phyloP scores from a whole-genome alignment of 768 basidiomycete genomes.

The Crassisporium funariophilum region DNA sequence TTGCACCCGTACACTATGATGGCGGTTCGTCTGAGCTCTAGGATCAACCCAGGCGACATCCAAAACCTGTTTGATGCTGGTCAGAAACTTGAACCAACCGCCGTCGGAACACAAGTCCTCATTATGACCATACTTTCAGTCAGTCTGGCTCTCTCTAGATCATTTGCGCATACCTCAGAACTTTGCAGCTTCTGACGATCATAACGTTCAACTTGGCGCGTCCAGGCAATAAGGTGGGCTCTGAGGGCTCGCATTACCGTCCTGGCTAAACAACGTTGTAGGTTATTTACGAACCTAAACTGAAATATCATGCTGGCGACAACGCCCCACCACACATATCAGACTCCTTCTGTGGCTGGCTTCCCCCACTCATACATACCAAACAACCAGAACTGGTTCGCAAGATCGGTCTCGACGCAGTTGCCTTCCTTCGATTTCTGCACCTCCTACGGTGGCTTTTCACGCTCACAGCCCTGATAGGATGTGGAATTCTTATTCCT shows the following conservation, averaged over 20 bases:
- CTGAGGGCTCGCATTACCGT: background rate
- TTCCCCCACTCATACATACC: constrained; percentile 69
- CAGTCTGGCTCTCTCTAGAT: constrained; percentile 20
- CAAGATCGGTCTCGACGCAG: constrained; percentile 81
- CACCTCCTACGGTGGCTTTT: constrained; percentile 71
- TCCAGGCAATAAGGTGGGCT: constrained; percentile 70
- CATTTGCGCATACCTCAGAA: constrained; percentile 53
- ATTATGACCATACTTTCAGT: constrained; percentile 62
- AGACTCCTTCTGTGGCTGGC: constrained; percentile 76
- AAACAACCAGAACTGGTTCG: constrained; percentile 74
- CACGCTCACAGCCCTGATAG: constrained; percentile 49
- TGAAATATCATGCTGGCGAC: constrained; percentile 74
- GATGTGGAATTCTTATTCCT: constrained; percentile 70
- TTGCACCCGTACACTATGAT: too few species aligned
- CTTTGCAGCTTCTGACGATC: constrained; percentile 60
- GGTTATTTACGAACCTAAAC: constrained; percentile 83
- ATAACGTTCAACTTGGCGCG: constrained; percentile 69
- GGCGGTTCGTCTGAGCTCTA: background rate
- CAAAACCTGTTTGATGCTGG: constrained; percentile 27
- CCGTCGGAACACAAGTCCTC: constrained; percentile 60
- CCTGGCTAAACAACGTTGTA: constrained; percentile 49
- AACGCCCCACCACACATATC: constrained; percentile 73
- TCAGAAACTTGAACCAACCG: constrained; percentile 57
- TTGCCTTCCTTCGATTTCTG: constrained; percentile 80
- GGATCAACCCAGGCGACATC: constrained; percentile 20